Evolutionary conservation across 352 stramenopile genomes (phyloP).

Genomic region (Globisporangium alternatum): DNA sequence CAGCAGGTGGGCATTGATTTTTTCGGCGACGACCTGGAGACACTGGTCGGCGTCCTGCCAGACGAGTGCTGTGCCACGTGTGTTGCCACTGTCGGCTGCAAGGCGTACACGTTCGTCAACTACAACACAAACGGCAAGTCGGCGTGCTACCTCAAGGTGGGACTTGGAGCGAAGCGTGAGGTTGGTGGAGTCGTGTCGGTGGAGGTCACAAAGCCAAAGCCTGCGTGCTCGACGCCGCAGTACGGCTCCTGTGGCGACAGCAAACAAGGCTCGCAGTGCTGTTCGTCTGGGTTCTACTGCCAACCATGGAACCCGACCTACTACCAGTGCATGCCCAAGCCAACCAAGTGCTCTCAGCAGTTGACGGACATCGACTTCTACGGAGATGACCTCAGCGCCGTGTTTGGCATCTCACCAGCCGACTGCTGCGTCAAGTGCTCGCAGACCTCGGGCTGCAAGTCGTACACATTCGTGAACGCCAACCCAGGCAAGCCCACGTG

Average conservation of each 20-base stretch:
- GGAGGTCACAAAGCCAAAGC: neutral
- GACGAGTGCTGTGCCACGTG: no score
- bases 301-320: no score
- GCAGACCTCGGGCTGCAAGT: conserved; percentile 22
- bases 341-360: conserved; percentile 14
- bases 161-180: neutral
- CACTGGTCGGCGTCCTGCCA: no score
- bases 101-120: conserved; percentile 19
- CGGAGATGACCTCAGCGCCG: conserved; percentile 16
- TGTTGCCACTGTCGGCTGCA: no score
- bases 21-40: no score
- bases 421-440: conserved; percentile 29
- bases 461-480: conserved; percentile 33
- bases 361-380: conserved; percentile 23
- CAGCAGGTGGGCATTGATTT: no score
- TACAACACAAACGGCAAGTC: no score
- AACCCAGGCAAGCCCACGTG: conserved; percentile 19
- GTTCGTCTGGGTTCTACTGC: neutral
- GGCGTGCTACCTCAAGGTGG: conserved; percentile 19
- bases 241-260: neutral
- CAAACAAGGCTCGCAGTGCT: neutral
- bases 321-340: neutral
- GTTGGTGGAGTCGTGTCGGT: neutral
- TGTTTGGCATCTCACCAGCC: conserved; percentile 14
- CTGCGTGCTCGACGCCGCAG: neutral